These are phyloP conservation scores for Xylariaceae sp. DNA, from an alignment of 2,329 filamentous ascomycete species.

Conservation along the genomic window DNA sequence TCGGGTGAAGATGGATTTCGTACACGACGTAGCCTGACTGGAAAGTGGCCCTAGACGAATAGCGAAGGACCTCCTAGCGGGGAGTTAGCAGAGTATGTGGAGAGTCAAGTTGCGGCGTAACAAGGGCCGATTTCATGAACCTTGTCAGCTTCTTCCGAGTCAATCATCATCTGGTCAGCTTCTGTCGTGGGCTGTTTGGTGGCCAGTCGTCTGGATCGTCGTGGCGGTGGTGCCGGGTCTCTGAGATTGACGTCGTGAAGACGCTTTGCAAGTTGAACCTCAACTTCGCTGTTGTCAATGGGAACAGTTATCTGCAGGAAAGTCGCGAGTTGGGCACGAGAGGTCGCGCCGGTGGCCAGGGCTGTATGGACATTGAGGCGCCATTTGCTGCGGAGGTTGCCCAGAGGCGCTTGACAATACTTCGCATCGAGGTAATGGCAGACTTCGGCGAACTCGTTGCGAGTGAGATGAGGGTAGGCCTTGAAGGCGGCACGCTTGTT, in stretches of 20 bases:
- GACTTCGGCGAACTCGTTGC: conserved; percentile 58
- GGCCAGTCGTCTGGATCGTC: conserved; percentile 6
- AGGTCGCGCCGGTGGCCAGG: conserved; percentile 41
- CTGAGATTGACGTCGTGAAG: conserved; percentile 44
- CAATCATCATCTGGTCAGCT: conserved; percentile 43
- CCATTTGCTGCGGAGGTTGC: conserved; percentile 48
- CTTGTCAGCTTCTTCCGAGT: conserved; percentile 47
- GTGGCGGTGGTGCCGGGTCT: conserved; percentile 1
- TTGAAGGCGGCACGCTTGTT: conserved; percentile 36
- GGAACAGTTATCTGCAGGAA: conserved; percentile 53
- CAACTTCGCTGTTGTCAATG: conserved; percentile 40
- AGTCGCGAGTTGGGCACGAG: conserved; percentile 39
- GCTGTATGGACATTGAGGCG: conserved; percentile 49
- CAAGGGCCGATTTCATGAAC: conserved; percentile 31
- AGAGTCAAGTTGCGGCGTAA: not conserved
- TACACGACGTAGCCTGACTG: conserved; percentile 54
- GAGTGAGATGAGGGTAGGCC: conserved; percentile 56
- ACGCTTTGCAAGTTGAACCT: conserved; percentile 42
- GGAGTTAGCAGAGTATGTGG: conserved; percentile 2
- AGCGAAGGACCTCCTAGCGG: conserved; percentile 37
- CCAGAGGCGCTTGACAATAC: conserved; percentile 55
- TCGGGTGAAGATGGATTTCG: conserved; percentile 69
- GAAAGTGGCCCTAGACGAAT: conserved; percentile 23
- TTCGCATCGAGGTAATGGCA: conserved; percentile 57
- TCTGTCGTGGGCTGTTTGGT: not conserved